Percentiles rank a stretch among this genome's conserved stretches.
Evolutionary conservation across 768 basidiomycete species (phyloP).

Genomic region (Agrocybe pediades): DNA sequence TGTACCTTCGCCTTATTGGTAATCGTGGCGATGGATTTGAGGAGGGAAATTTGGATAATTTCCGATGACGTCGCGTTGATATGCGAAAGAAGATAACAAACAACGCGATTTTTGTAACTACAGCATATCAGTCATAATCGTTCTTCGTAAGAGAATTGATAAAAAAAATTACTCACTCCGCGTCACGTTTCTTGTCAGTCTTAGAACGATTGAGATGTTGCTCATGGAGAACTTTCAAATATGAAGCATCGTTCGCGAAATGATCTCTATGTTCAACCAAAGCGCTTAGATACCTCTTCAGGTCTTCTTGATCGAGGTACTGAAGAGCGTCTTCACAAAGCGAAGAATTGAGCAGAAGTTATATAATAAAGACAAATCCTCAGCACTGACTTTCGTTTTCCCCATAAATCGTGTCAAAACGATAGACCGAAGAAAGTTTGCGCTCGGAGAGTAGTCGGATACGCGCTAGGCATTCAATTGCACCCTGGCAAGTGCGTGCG

Average conservation of each 20-base stretch:
- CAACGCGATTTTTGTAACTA: conserved; percentile 71
- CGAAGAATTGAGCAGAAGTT: conserved; percentile 1
- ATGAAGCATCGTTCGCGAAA: conserved; percentile 57
- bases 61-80: conserved; percentile 56
- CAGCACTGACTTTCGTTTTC: conserved; percentile 51
- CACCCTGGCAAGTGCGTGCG: conserved; percentile 44
- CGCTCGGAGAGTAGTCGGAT: conserved; percentile 41
- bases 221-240: conserved; percentile 61
- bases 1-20: conserved; percentile 49
- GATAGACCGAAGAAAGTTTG: conserved; percentile 62
- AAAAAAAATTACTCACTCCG: conserved; percentile 41
- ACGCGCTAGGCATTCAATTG: conserved; percentile 56
- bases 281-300: conserved; percentile 56
- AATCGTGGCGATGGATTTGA: conserved; percentile 48
- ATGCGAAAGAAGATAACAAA: conserved; percentile 84
- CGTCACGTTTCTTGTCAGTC: conserved; percentile 56
- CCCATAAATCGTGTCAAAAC: conserved; percentile 75
- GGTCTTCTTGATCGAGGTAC: conserved; percentile 68
- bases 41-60: conserved; percentile 50
- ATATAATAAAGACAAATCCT: background rate
- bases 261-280: conserved; percentile 56
- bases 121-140: background rate
- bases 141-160: background rate
- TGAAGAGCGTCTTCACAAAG: conserved; percentile 53
- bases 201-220: conserved; percentile 50